A percentile compares a stretch with the other conserved stretches of the same genome.
Evolutionary conservation across 2,329 filamentous ascomycete genomes (phyloP).

Genomic region (Aspergillus jensenii): DNA sequence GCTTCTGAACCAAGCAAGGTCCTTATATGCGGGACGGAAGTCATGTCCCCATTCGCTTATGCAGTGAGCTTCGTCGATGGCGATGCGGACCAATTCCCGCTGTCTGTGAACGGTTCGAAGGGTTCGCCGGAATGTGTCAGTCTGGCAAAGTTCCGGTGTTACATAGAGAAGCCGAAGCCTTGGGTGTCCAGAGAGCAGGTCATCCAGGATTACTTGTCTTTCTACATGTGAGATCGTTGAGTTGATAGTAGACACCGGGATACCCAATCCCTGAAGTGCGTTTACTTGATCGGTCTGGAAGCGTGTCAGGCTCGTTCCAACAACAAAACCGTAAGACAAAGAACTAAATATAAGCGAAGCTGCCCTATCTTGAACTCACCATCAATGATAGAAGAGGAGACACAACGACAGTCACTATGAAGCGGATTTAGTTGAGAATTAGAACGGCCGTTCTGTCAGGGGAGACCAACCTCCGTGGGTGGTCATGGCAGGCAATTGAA

Average conservation of each 20-base stretch:
- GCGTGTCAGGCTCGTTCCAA: not conserved
- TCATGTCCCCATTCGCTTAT: slow-evolving; percentile 99
- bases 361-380: slow-evolving; percentile 50
- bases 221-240: slow-evolving; percentile 70
- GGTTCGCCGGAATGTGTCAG: slow-evolving; percentile 72
- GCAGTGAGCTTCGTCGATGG: slow-evolving; percentile 93
- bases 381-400: slow-evolving; percentile 88
- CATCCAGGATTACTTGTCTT: slow-evolving; percentile 69
- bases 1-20: slow-evolving; percentile 76
- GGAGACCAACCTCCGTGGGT: slow-evolving; percentile 72
- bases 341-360: not conserved
- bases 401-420: slow-evolving; percentile 79
- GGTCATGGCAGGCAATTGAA: slow-evolving; percentile 85
- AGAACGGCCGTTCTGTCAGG: not conserved
- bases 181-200: slow-evolving; percentile 86
- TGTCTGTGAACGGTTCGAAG: slow-evolving; percentile 74
- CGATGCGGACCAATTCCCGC: slow-evolving; percentile 80
- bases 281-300: slow-evolving; percentile 85
- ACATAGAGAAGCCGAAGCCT: slow-evolving; percentile 83
- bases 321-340: not conserved
- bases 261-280: slow-evolving; percentile 69
- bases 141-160: slow-evolving; percentile 83
- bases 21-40: slow-evolving; percentile 89
- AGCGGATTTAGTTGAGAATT: slow-evolving; percentile 8
- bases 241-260: slow-evolving; percentile 83